Evolutionary conservation across 106 monocot genomes (phyloP).

Genomic region (Acorus calamus): DNA sequence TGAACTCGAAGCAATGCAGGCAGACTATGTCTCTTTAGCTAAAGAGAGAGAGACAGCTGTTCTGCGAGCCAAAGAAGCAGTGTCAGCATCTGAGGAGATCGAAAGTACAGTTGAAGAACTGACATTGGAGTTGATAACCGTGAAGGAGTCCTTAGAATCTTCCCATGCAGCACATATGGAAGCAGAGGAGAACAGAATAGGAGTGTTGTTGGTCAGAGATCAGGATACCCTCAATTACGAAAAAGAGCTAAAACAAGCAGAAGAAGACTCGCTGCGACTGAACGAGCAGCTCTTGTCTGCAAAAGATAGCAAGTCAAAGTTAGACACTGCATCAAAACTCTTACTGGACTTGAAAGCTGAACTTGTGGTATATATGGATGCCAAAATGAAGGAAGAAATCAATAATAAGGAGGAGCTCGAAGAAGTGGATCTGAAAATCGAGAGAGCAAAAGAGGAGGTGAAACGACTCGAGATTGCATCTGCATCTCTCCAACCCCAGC

Average conservation of each 20-base stretch:
- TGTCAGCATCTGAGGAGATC: conserved; percentile 19
- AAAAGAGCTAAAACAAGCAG: conserved; percentile 23
- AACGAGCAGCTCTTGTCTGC: conserved; percentile 15
- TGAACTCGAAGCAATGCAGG: conserved; percentile 18
- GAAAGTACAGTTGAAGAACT: conserved; percentile 38
- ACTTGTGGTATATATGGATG: conserved; percentile 25
- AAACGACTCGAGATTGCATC: conserved; percentile 21
- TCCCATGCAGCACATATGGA: conserved; percentile 33
- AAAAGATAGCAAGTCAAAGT: conserved; percentile 29
- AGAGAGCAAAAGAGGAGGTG: conserved; percentile 27
- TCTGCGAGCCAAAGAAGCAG: conserved; percentile 28
- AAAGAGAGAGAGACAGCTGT: conserved; percentile 24
- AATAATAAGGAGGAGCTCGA: conserved; percentile 24
- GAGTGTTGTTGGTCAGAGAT: conserved; percentile 19
- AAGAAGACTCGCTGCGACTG: conserved; percentile 20
- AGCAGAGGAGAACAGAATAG: conserved; percentile 42
- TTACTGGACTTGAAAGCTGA: conserved; percentile 28
- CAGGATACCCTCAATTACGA: conserved; percentile 19
- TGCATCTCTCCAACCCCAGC: conserved; percentile 29
- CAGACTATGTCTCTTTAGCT: conserved; percentile 16
- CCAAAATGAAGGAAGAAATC: conserved; percentile 18
- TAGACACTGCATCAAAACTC: conserved; percentile 25
- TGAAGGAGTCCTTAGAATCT: conserved; percentile 30
- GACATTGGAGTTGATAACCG: conserved; percentile 27
- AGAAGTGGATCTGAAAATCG: conserved; percentile 28